These are phyloP conservation scores for Priceomyces carsonii DNA, from an alignment of 805 yeast genomes.

Conservation along the genomic window DNA sequence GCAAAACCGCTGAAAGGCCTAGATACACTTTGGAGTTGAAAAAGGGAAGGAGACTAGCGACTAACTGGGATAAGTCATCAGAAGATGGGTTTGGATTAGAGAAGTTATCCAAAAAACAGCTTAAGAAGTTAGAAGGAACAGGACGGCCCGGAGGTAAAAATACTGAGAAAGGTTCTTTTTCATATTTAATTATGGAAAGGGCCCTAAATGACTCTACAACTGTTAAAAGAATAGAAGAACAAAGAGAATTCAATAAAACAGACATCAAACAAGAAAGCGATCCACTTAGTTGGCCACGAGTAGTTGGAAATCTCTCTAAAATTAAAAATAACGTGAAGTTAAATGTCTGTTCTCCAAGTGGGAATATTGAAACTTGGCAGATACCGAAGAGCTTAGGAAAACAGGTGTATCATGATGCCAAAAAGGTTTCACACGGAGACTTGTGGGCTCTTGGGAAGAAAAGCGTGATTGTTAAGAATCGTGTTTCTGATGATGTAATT, in stretches of 20 bases:
- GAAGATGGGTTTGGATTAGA: slow-evolving; percentile 58
- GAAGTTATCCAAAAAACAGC: slow-evolving; percentile 25
- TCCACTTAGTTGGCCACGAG: slow-evolving; percentile 65
- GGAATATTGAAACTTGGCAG: slow-evolving; percentile 83
- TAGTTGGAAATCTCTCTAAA: slow-evolving; percentile 69
- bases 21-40: slow-evolving; percentile 79
- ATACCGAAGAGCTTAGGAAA: slow-evolving; percentile 76
- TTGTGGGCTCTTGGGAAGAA: slow-evolving; percentile 65
- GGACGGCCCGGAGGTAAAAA: slow-evolving; percentile 77
- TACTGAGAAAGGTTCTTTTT: slow-evolving; percentile 68
- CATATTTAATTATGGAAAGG: slow-evolving; percentile 74
- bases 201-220: slow-evolving; percentile 44
- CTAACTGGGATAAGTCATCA: slow-evolving; percentile 63
- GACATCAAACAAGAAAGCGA: slow-evolving; percentile 17
- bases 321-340: slow-evolving; percentile 80
- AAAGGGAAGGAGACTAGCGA: slow-evolving; percentile 72
- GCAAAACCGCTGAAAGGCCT: slow-evolving; percentile 74
- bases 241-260: slow-evolving; percentile 27
- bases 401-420: slow-evolving; percentile 82
- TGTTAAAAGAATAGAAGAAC: slow-evolving; percentile 41
- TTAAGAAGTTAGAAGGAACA: slow-evolving; percentile 56
- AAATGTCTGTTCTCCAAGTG: slow-evolving; percentile 77
- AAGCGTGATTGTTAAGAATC: slow-evolving; percentile 30
- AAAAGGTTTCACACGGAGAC: slow-evolving; percentile 84
- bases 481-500: slow-evolving; percentile 27